Base-by-base conservation (phyloP, 2,329 filamentous ascomycete species). In the Penicillium sp. region DNA sequence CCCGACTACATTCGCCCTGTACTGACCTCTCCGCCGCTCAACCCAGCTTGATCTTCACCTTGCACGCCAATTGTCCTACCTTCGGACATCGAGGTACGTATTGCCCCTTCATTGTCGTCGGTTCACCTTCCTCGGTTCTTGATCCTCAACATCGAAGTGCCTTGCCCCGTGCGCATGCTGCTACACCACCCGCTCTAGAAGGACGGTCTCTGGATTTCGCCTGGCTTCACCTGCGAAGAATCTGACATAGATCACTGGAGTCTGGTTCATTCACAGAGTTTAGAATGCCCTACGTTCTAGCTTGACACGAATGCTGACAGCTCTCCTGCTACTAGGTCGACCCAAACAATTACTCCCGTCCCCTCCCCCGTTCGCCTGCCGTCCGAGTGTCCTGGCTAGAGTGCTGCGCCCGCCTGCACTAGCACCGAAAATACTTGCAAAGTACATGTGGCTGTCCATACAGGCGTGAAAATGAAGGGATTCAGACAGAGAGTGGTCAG, bases 401-500 rank as follows among this genome's bases (percentile, higher is more conserved):
- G 70, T 73, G 69, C 68, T 71, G 69, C 71, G 59, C 47, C 55
- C 60, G 62, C 70, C 72, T 76, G 72, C 70, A 72, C 72, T 72
- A 65, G 69, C 66, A 72, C 67, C 66, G 63, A 70, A 58, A 66
- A 64, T 50, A 35, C 50, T 58, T 64, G 61, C 60, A 66, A 66
- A 73, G 70, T 75, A 73, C 69, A 74, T 75, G 73, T 69, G 69
- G 72, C 63, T 68, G 64, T 66, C 61, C 62, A 64, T 67, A 69
- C 61, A 60, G 40, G 49, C 59, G 79, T 78, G 79, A 90, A 85
- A 80, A 97, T 98, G 94, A 97, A 96, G 83, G 90, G 92, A 78
- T 96, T 98, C 80, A 90, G 92, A 81, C 92, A 96, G 84, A 91
- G 91, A 89, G 92, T 97, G 84, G 92, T 96, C 87, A 85, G 91